phyloP scores from a whole-genome alignment of 768 basidiomycete genomes.

The Pleurotus salmoneostramineus region DNA sequence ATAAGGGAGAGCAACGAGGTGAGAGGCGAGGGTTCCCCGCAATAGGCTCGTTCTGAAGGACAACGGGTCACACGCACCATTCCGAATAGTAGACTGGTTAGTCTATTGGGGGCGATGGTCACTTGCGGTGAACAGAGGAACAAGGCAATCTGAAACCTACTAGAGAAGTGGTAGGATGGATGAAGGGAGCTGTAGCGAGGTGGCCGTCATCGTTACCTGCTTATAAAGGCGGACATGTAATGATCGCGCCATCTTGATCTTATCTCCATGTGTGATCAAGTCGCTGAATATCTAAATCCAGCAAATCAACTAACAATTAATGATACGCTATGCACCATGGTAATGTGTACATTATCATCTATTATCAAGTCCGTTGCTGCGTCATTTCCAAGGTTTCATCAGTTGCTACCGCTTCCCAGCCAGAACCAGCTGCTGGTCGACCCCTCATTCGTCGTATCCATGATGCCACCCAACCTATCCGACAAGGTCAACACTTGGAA shows the following conservation, averaged over 20 bases:
- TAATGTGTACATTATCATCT: conserved; percentile 12
- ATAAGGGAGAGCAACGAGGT: background rate
- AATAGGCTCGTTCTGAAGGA: background rate
- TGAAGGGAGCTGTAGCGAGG: background rate
- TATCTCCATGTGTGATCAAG: background rate
- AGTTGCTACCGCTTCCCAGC: conserved; percentile 78
- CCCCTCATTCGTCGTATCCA: conserved; percentile 46
- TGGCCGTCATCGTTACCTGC: background rate
- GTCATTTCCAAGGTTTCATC: conserved; percentile 72
- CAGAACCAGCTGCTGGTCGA: conserved; percentile 49
- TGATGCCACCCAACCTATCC: conserved; percentile 36
- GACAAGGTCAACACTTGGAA: conserved; percentile 12
- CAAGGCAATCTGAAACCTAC: background rate
- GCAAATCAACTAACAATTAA: no score
- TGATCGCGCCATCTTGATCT: conserved; percentile 14
- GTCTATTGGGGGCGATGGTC: background rate
- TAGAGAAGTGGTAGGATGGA: background rate
- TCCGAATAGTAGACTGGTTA: background rate
- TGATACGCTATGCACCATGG: background rate
- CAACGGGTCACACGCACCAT: background rate
- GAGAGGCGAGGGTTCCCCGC: background rate
- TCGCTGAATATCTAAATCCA: background rate
- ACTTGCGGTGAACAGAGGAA: background rate
- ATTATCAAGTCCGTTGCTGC: conserved; percentile 21
- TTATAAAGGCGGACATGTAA: conserved; percentile 1